Percentiles rank a stretch among this genome's conserved stretches.
Evolutionary conservation across 768 basidiomycete species (phyloP).

Genomic region (Crepidotus variabilis): DNA sequence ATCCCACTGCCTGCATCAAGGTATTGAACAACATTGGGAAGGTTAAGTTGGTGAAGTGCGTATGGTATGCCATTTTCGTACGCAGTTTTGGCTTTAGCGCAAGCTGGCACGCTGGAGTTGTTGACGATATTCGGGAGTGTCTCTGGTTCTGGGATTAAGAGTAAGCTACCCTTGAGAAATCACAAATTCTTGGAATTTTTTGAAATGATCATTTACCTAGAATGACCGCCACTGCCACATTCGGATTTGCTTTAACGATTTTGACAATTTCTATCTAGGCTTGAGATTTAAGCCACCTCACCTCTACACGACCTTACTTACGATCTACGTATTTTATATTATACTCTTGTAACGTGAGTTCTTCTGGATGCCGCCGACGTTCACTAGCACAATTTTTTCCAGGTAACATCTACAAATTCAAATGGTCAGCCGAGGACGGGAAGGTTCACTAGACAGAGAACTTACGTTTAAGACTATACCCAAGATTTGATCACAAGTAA

Average conservation of each 20-base stretch:
- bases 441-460: neutral
- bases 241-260: neutral
- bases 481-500: neutral
- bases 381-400: slow-evolving; percentile 30
- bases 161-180: slow-evolving; percentile 20
- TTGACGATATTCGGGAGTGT: slow-evolving; percentile 27
- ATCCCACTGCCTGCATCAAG: slow-evolving; percentile 29
- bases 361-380: slow-evolving; percentile 21
- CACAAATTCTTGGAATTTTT: slow-evolving; percentile 14
- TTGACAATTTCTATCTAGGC: neutral
- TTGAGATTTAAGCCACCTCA: neutral
- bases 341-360: slow-evolving; percentile 24
- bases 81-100: slow-evolving; percentile 23
- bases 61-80: slow-evolving; percentile 22
- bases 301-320: neutral
- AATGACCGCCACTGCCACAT: slow-evolving; percentile 6
- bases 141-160: slow-evolving; percentile 32
- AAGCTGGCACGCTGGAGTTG: slow-evolving; percentile 22
- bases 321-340: slow-evolving; percentile 23
- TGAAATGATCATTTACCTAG: slow-evolving; percentile 9
- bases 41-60: slow-evolving; percentile 23
- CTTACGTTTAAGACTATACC: neutral
- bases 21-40: slow-evolving; percentile 24
- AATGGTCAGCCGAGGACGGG: neutral
- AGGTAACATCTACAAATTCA: slow-evolving; percentile 17